phyloP scores from a whole-genome alignment of 306 rosid genomes.

The Delonix regia region DNA sequence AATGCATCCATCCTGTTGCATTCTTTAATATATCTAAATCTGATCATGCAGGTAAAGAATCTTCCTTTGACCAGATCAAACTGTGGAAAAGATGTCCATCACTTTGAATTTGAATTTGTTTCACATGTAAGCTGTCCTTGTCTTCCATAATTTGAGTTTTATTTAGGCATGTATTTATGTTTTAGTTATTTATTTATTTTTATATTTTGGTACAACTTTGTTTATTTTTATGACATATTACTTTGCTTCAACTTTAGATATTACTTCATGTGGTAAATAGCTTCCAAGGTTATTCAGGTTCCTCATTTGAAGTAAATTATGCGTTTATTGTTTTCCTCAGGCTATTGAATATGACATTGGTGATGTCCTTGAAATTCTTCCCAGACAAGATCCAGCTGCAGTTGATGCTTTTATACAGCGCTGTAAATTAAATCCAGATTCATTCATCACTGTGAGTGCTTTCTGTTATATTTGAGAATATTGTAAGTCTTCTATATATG shows the following conservation, averaged over 20 bases:
- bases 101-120: conserved; percentile 81
- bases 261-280: conserved; percentile 20
- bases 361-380: conserved; percentile 82
- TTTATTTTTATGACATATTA: too few relatives aligned
- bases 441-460: conserved; percentile 72
- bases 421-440: conserved; percentile 82
- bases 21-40: conserved; percentile 31
- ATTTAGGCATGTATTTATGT: not conserved
- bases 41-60: conserved; percentile 66
- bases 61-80: conserved; percentile 66
- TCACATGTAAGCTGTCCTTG: conserved; percentile 52
- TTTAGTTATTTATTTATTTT: not conserved
- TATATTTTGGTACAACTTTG: not conserved
- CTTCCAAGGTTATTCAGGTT: conserved; percentile 28
- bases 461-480: conserved; percentile 31
- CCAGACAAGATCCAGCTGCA: conserved; percentile 70
- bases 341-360: conserved; percentile 70
- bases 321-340: conserved; percentile 41
- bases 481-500: conserved; percentile 1
- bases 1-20: not conserved
- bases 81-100: conserved; percentile 76
- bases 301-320: conserved; percentile 24
- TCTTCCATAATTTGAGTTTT: conserved; percentile 13
- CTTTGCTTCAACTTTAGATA: conserved; percentile 16
- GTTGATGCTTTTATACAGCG: conserved; percentile 71